Evolutionary conservation across 2,329 filamentous ascomycete genomes (phyloP), one percentile per base, ranked within the genome.

Genomic region (Fusarium acutatum): DNA sequence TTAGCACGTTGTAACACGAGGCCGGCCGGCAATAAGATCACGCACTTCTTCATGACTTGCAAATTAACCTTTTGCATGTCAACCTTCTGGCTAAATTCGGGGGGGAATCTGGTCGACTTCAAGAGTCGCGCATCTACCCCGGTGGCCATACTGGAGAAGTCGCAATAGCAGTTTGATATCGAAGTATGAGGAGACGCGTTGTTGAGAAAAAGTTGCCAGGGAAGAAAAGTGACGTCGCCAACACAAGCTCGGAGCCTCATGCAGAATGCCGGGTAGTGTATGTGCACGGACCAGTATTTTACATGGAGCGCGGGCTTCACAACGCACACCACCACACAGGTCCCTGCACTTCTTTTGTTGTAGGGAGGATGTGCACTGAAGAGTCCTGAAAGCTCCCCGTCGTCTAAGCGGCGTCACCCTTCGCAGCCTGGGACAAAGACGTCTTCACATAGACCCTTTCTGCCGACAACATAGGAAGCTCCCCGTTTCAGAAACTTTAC

Each of bases 41-140:
- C 91, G 80, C 81, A 97, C 94, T 96, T 97, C 88, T 98, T 98
- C 91, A 99, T 97, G 63, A 99, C 94, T 82, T 97, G 94, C 57
- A 97, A 87, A 81, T 99, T 98, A 83, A 99, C 95, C 86, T 98
- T 98, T 77, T 92, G 90, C 90, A 97, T 97, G 86, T 99, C 95
- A 74, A 99, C 96, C 86, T 98, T 98, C 81, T 94, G 91, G 80
- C 90, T 96, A 85, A 98, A 99, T 80, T 98, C 95, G 13, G 92
- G 88, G 50, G 96, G 96, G 74, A 98, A 98, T 80, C 97, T 98
- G 63, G 95, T 98, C 82, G 92, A 92, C 87, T 92, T 94, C 64
- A 98, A 86, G 78, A 97, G 89, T 86, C 97, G 97, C 74, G 93
- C 92, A 83, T 98, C 96, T 71, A 96, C 94, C 74, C 91, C 93